phyloP scores from a whole-genome alignment of 2,329 filamentous ascomycete species.

The Scedosporium apiospermum region DNA sequence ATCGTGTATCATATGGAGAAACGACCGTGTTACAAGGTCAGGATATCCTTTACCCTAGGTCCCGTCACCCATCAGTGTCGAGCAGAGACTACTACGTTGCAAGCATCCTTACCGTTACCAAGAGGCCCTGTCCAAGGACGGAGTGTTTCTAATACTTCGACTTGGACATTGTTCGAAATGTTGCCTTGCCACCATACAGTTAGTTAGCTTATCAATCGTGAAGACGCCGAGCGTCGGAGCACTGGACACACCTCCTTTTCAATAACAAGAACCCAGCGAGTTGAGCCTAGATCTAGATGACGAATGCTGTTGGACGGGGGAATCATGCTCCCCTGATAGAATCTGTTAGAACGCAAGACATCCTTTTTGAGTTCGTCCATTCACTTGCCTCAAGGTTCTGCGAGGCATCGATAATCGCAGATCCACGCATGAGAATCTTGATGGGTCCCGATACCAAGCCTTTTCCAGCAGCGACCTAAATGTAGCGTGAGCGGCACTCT shows the following conservation, averaged over 20 bases:
- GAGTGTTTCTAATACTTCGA: conserved; percentile 44
- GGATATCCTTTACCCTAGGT: conserved; percentile 71
- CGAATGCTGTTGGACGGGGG: conserved; percentile 42
- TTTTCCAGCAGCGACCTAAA: conserved; percentile 62
- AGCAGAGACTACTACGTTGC: background rate
- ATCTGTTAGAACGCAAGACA: background rate
- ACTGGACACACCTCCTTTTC: conserved; percentile 59
- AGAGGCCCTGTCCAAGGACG: conserved; percentile 44
- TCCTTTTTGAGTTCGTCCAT: background rate
- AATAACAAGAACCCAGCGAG: conserved; percentile 61
- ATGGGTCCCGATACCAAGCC: conserved; percentile 57
- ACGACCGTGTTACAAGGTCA: conserved; percentile 59
- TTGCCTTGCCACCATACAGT: conserved; percentile 42
- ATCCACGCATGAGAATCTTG: conserved; percentile 33
- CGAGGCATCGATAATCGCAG: conserved; percentile 24
- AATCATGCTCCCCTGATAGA: conserved; percentile 48
- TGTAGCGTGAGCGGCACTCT: background rate
- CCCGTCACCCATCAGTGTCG: background rate
- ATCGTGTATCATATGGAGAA: conserved; percentile 46
- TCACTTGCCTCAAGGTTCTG: conserved; percentile 15
- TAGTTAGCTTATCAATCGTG: background rate
- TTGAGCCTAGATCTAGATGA: conserved; percentile 34
- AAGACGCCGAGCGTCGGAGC: background rate
- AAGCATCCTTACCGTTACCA: conserved; percentile 49
- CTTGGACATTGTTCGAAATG: conserved; percentile 57